Conservation (phyloP, 306 rosid species). For the Vigna hirtella region DNA sequence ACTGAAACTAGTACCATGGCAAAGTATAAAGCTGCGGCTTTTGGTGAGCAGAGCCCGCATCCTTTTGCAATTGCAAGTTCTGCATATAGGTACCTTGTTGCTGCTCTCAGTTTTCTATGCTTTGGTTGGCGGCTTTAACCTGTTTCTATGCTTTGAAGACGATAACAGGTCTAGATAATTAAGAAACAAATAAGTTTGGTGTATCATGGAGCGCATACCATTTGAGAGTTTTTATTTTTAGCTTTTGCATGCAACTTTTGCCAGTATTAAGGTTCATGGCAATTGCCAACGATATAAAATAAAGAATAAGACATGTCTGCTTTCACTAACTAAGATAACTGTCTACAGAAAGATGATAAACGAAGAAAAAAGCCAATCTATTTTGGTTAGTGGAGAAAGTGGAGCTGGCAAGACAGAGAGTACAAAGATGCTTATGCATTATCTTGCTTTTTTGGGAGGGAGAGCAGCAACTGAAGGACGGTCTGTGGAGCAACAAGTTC, state of each 20-base stretch:
- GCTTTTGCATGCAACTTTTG: not conserved
- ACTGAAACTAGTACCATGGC: constrained; percentile 73
- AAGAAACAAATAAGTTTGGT: not conserved
- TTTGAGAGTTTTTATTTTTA: not conserved
- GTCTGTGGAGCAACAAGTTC: constrained; percentile 94
- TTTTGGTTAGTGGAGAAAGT: constrained; percentile 98
- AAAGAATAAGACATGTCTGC: constrained; percentile 5
- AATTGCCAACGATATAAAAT: constrained; percentile 7
- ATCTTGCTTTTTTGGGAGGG: constrained; percentile 95
- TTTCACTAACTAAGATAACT: constrained; percentile 22
- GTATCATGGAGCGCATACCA: not conserved
- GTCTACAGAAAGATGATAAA: constrained; percentile 80
- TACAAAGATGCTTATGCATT: constrained; percentile 96
- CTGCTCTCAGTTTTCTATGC: constrained; percentile 25
- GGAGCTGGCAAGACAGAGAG: constrained; percentile 99
- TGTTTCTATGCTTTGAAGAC: constrained; percentile 11
- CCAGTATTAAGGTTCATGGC: constrained; percentile 13
- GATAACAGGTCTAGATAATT: not conserved
- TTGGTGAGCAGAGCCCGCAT: constrained; percentile 95
- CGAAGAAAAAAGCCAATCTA: constrained; percentile 84
- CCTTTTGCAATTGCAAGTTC: constrained; percentile 97
- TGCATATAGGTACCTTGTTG: constrained; percentile 85
- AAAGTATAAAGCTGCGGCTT: constrained; percentile 70
- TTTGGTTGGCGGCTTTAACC: constrained; percentile 3
- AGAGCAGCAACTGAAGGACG: constrained; percentile 79